These are phyloP conservation scores for Mikania micrantha DNA, from an alignment of 129 eudicot species.

Conservation along the genomic window DNA sequence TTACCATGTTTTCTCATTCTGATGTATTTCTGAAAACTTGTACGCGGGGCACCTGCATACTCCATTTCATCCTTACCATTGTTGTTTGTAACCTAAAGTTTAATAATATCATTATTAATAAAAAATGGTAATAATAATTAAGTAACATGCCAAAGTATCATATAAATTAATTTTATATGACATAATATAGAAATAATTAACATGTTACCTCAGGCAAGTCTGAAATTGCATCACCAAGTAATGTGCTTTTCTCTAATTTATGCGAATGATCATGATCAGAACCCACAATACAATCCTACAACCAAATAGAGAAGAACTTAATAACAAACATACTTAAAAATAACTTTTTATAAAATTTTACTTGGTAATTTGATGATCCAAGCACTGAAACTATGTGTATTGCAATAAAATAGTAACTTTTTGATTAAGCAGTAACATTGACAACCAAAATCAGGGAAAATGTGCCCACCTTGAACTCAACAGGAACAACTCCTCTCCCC, in stretches of 20 bases:
- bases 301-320: not conserved
- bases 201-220: constrained; percentile 57
- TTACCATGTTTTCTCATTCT: constrained; percentile 52
- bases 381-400: too few relatives aligned
- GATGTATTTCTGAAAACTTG: constrained; percentile 46
- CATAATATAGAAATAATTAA: not conserved
- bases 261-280: constrained; percentile 23
- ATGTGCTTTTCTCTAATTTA: constrained; percentile 31
- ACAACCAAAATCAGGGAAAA: too few relatives aligned
- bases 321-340: not conserved
- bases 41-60: constrained; percentile 35
- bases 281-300: constrained; percentile 46
- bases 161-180: not conserved
- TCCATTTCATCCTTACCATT: constrained; percentile 47
- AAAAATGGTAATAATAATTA: not conserved
- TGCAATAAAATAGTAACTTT: too few relatives aligned
- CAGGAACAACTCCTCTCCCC: constrained; percentile 41
- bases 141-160: not conserved
- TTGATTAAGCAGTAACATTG: too few relatives aligned
- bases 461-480: constrained; percentile 46
- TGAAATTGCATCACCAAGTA: constrained; percentile 68
- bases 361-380: too few relatives aligned
- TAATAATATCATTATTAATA: not conserved
- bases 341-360: not conserved
- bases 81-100: constrained; percentile 43